Base-by-base conservation (phyloP, 176 grass and related monocot species). In the Cymbopogon citratus region DNA sequence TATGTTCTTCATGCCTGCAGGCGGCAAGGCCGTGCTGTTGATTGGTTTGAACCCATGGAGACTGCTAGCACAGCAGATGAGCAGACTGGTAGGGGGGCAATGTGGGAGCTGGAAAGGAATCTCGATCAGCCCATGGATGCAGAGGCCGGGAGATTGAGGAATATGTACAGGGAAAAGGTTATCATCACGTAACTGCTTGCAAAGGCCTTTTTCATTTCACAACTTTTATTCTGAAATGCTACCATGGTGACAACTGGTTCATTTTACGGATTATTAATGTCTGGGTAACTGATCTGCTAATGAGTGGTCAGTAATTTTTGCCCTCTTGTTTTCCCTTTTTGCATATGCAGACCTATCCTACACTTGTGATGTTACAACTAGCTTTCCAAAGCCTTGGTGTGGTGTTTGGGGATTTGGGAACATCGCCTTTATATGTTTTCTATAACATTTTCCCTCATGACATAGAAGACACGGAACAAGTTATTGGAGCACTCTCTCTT, bases 51-150 rank as follows among this genome's bases (percentile, higher is more conserved):
- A 65, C 70, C 60, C 64, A 98, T 98, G 95, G 90, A 91, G 74
- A 85, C 80, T 8, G 41, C 76, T 6, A 49, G 56, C 34, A 75
- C 84, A 21, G 74, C 66, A 44, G 81, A 90, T 36, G 88, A 88
- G 35, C 41, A 66, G 34, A 71, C 81, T 2, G 74, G 82, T 34
- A 97, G 77, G 63, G 94, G 94, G 36, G 62, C 66, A 33, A 94
- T 97, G 90, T 97, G 94, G 94, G 92, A 90, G 80, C 65, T 94
- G 81, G 90, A 97, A 16, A 85, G 46, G 82, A 91, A 76, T 61
- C 90, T 97, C 18, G 94, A 97, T 89, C 92, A 94, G 64, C 94
- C 94, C 45, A 97, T 97, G 87, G 94, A 97, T 26, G 90, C 65
- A 61, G 92, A 94, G 39, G 90, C 92, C 5, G 92, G 90, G 31